Evolutionary conservation across 2,329 filamentous ascomycete species (phyloP), one percentile per base, ranked within the genome.

Genomic region (Stemphylium lycopersici): DNA sequence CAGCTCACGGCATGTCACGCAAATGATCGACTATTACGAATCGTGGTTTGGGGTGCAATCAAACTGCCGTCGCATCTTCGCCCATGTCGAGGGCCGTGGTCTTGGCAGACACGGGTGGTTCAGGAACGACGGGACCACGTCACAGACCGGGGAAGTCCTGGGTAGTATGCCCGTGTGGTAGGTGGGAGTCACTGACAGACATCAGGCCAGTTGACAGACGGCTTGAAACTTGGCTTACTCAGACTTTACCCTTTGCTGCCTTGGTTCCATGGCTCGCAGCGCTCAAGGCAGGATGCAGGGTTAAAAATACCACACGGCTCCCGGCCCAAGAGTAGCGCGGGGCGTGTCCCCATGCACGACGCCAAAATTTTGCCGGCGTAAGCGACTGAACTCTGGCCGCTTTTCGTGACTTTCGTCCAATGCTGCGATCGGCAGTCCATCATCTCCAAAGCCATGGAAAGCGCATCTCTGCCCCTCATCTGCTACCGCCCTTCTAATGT

Each of bases 351-450:
- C 39, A 40, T 55, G 52, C 33, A 10, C 49, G 38, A 46, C 41
- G 37, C 52, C 52, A 52, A 46, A 29, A 11, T 52, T 55, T 47
- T 55, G 48, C 54, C 48, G 57, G 54, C 46, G 51, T 53, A 60
- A 56, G 59, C 58, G 56, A 55, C 53, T 33, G 45, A 37, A 36
- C 49, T 38, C 53, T 54, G 44, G 47, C 55, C 49, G 44, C 53
- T 50, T 55, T 55, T 54, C 48, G 56, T 61, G 54, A 48, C 52
- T 49, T 26, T 46, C 38, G 48, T 54, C 39, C 58, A 56, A 58
- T 63, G 52, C 56, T 62, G 58, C 58, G 65, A 67, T 67, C 65
- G 58, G 53, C 63, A 54, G 62, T 52, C 59, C 46, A 66, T 65
- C 63, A 63, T 58, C 55, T 59, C 63, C 62, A 61, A 60, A 48